Evolutionary conservation across 257 asterid species (phyloP).

Genomic region (Paraleonurus japonicus): DNA sequence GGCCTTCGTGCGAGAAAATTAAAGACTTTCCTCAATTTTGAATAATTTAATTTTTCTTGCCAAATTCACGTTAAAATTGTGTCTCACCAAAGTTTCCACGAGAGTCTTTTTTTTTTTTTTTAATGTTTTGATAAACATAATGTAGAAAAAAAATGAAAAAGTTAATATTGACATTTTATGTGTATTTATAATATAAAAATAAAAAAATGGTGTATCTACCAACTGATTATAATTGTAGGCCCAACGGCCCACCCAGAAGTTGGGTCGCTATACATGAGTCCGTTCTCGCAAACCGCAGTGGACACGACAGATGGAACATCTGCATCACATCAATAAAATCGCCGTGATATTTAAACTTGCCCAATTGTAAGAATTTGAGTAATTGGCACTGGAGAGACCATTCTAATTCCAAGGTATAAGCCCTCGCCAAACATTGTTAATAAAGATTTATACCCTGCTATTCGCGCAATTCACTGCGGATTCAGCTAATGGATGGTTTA

Average conservation of each 20-base stretch:
- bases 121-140: no score
- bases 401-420: not conserved
- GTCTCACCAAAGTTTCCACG: no score
- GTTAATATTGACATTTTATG: no score
- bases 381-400: conserved; percentile 9
- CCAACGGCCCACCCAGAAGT: not conserved
- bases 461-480: not conserved
- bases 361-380: conserved; percentile 9
- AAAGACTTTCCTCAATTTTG: no score
- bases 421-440: conserved; percentile 4
- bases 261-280: not conserved
- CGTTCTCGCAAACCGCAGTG: not conserved
- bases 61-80: no score
- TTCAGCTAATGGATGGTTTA: conserved; percentile 29
- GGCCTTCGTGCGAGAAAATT: no score
- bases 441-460: not conserved
- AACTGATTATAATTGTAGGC: no score
- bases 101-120: no score
- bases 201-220: no score
- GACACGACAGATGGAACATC: not conserved
- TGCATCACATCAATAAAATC: not conserved
- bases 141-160: no score
- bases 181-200: no score
- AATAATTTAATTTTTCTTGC: no score
- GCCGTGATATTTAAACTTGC: not conserved